These are phyloP conservation scores for Trametes cinnabarina DNA, from an alignment of 768 basidiomycete genomes.

Conservation along the genomic window DNA sequence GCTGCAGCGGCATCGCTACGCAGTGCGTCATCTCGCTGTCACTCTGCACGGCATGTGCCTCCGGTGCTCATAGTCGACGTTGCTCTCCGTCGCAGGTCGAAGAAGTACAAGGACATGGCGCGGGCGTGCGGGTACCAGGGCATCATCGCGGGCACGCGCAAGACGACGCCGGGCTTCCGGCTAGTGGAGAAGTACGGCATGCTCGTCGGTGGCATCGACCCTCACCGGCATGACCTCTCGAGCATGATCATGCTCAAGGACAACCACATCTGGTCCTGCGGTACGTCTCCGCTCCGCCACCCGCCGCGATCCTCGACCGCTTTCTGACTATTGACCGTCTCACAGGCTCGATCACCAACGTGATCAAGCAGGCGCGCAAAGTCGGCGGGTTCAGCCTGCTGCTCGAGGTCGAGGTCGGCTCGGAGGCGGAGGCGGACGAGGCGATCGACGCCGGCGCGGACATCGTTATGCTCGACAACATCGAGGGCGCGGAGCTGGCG, in stretches of 20 bases:
- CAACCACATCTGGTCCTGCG: constrained; percentile 98
- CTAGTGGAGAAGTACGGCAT: constrained; percentile 98
- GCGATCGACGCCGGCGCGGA: constrained; percentile 97
- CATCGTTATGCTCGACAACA: constrained; percentile 94
- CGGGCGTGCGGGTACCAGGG: constrained; percentile 77
- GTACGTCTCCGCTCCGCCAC: constrained; percentile 40
- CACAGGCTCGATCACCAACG: constrained; percentile 86
- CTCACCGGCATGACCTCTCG: constrained; percentile 94
- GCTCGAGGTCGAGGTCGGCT: constrained; percentile 90
- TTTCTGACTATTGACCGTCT: not conserved
- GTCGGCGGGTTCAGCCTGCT: constrained; percentile 91
- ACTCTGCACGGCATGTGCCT: not conserved
- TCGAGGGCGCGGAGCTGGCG: constrained; percentile 72
- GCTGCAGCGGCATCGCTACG: constrained; percentile 96
- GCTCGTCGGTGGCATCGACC: constrained; percentile 95
- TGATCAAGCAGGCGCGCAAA: constrained; percentile 78
- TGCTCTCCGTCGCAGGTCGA: constrained; percentile 55
- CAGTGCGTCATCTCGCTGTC: constrained; percentile 52
- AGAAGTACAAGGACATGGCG: constrained; percentile 76
- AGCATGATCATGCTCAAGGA: constrained; percentile 99
- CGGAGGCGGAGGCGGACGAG: constrained; percentile 89
- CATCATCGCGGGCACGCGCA: constrained; percentile 90
- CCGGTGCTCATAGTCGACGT: constrained; percentile 1
- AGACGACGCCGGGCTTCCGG: constrained; percentile 96
- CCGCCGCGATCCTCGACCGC: constrained; percentile 5